Base-by-base conservation (phyloP, 2,329 filamentous ascomycete genomes). In the Trichoderma sp. region DNA sequence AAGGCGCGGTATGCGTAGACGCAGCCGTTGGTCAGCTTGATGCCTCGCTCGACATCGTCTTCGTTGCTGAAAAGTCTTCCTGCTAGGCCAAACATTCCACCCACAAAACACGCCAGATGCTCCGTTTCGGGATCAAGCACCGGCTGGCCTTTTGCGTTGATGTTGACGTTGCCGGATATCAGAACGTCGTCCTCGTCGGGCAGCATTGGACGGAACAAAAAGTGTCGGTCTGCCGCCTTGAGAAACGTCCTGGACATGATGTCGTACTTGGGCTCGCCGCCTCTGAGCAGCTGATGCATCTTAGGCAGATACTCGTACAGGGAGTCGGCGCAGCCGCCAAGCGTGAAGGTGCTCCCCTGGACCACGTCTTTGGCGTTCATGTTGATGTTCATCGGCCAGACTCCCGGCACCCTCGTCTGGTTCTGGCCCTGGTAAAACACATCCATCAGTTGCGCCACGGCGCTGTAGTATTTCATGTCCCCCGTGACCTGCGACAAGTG, bases 241-340 rank as follows among this genome's bases (percentile, higher is more conserved):
- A 89, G 84, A 21, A 87, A 84, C 18, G 77, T 79, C 68, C 85
- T 80, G 76, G 91, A 77, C 82, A 91, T 87, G 49, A 76, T 80
- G 56, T 82, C 81, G 75, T 91, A 91, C 69, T 86, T 76, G 28
- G 85, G 60, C 21, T 84, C 78, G 7, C 81, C 79, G 3, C 89
- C 89, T 30, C 87, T 85, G 0, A 91, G 83, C 2, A 91, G 81
- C 59, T 75, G 72, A 73, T 90, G 96, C 92, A 96, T 96, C 83
- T 97, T 97, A 78, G 97, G 90, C 26, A 97, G 86, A 75, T 97
- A 97, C 80, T 97, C 93, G 80, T 96, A 97, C 70, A 72, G 82
- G 82, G 77, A 84, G 69, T 85, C 82, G n/a, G 78, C 79, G 52
- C 75, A 75, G 6, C 76, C 81, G 5, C 80, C 81, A 5, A 82